Conservation (phyloP, 202 grass and related monocot species). For the Digitaria exilis region DNA sequence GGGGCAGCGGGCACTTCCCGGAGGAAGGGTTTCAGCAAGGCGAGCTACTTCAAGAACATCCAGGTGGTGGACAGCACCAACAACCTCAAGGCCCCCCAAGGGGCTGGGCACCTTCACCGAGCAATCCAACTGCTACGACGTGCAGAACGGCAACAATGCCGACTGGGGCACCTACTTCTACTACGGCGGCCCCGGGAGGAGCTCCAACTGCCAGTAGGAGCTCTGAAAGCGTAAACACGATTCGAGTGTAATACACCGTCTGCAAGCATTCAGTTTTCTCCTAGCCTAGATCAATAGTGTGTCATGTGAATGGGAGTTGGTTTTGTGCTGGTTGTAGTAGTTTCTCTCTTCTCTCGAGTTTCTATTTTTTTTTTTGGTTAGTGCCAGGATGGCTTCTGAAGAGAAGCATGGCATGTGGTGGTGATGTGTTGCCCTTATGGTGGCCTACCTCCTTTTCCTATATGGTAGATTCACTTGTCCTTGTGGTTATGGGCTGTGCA, state of each 20-base stretch:
- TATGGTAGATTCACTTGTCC: conserved; percentile 60
- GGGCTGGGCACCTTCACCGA: conserved; percentile 77
- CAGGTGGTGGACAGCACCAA: conserved; percentile 90
- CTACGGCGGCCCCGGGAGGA: conserved; percentile 92
- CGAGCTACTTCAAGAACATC: conserved; percentile 93
- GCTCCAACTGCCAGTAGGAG: conserved; percentile 77
- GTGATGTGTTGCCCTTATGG: conserved; percentile 45
- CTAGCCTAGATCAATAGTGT: conserved; percentile 48
- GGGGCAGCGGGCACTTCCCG: conserved; percentile 91
- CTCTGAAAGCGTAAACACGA: neutral
- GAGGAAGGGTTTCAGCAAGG: conserved; percentile 93
- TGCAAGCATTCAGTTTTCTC: conserved; percentile 36
- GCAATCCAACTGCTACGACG: conserved; percentile 86
- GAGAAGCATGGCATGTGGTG: conserved; percentile 90
- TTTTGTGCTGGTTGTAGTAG: conserved; percentile 23
- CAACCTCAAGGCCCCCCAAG: conserved; percentile 66
- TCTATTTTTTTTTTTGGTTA: neutral
- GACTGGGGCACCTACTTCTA: conserved; percentile 99
- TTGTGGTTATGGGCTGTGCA: conserved; percentile 28
- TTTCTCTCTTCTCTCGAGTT: conserved; percentile 10
- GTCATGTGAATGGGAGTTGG: conserved; percentile 60
- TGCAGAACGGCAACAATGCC: conserved; percentile 74
- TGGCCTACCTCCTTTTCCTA: conserved; percentile 55
- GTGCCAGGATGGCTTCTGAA: conserved; percentile 74
- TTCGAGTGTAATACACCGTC: conserved; percentile 40